Base-by-base conservation (phyloP, 192 early-diverging fungal species). In the Phlyctochytrium bullatum region DNA sequence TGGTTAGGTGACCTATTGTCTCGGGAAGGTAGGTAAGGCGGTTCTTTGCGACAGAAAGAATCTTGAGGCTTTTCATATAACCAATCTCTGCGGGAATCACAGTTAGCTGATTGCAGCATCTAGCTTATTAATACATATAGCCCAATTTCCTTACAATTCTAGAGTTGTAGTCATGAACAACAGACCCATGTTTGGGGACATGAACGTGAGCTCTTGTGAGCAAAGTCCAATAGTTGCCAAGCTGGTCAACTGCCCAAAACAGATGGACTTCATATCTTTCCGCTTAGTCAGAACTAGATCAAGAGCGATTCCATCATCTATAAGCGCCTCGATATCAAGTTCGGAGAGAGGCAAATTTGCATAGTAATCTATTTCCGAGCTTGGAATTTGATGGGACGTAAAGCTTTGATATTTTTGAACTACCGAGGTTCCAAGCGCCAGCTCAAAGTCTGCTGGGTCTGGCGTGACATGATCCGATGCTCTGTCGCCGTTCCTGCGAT, bases 21-120 rank as follows among this genome's bases (percentile, higher is more conserved):
- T 86, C 83, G 1, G 93, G 93, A 0, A 95, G 70, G 12, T 50
- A 47, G 2, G 71, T 77, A 1, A 94, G 70, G n/a, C 69, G 77
- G 78, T 94, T 94, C 33, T 81, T 76, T 10, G 87, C 78, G 1
- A 93, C 64, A 53, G 86, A 82, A 12, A 93, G 80, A 2, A 74
- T 66, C 3, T 76, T 80, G n/a, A 94, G 69, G 68, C 87, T 88
- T 34, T 80, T 76, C 61, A 94, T 68, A 57, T 88, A 86, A 3
- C 91, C 91, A 59, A 94, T 87, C 59, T 90, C 85, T 1, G 81
- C 69, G 27, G 93, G 93, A 63, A 94, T 80, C 40, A 72, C 64
- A n/a, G 71, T 76, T 23, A 93, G 68, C 54, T 81, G 73, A 67
- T 93, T 93, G 78, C 87, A 86, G 72, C 88, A 92, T 67, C 91